phyloP scores from a whole-genome alignment of 1,284 basidiomycete species.

The Cryptococcus wingfieldii region DNA sequence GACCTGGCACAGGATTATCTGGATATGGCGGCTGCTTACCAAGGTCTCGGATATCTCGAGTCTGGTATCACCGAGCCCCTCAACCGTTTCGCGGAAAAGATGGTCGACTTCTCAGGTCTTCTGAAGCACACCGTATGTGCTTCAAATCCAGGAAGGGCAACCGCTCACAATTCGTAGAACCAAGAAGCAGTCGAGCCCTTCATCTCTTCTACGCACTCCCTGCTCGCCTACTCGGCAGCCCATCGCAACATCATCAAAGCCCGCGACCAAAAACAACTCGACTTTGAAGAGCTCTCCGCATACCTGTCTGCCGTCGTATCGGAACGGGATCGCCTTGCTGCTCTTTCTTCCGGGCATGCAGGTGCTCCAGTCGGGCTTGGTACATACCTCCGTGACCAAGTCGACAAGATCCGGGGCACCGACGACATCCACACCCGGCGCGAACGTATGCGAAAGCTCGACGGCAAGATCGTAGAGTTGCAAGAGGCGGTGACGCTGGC shows the following conservation, averaged over 20 bases:
- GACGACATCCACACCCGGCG: conserved; percentile 84
- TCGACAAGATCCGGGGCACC: conserved; percentile 84
- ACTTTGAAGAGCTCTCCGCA: conserved; percentile 95
- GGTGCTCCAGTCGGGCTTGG: conserved; percentile 63
- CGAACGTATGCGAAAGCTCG: conserved; percentile 87
- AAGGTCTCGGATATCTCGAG: conserved; percentile 94
- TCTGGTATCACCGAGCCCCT: conserved; percentile 95
- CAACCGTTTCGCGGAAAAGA: conserved; percentile 90
- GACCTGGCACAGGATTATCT: conserved; percentile 96
- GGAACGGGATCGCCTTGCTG: conserved; percentile 86
- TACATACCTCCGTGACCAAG: conserved; percentile 87
- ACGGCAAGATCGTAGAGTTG: conserved; percentile 90
- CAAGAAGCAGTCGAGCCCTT: conserved; percentile 80
- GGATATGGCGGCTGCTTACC: conserved; percentile 89
- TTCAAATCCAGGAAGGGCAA: neutral
- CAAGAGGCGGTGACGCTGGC: conserved; percentile 93
- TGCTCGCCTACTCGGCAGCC: conserved; percentile 80
- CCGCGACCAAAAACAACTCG: conserved; percentile 96
- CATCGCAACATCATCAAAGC: conserved; percentile 88
- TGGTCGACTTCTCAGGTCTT: conserved; percentile 84
- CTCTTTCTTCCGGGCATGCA: conserved; percentile 60
- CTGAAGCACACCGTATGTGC: conserved; percentile 69
- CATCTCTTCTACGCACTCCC: conserved; percentile 79
- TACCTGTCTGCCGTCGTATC: conserved; percentile 86
- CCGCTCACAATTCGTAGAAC: conserved; percentile 55